Conservation (phyloP, 768 basidiomycete species). For the Rhodotorula paludigena region DNA sequence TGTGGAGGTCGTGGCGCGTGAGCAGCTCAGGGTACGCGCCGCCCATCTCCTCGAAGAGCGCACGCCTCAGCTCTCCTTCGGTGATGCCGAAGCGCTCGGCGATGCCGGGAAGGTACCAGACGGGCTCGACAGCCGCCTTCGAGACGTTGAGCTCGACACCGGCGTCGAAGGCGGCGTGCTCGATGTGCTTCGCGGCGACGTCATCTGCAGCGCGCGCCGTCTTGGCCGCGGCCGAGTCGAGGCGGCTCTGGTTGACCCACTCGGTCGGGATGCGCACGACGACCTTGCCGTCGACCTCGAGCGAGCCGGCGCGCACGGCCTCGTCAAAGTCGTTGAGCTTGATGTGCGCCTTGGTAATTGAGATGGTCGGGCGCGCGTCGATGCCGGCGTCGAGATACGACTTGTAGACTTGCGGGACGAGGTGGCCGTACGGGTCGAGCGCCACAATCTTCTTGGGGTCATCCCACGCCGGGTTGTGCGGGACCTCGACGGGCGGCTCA, state of each 20-base stretch:
- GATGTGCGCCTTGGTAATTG: slow-evolving; percentile 83
- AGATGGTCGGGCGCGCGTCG: slow-evolving; percentile 86
- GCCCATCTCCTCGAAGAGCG: slow-evolving; percentile 91
- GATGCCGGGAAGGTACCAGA: slow-evolving; percentile 87
- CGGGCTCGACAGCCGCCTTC: slow-evolving; percentile 93
- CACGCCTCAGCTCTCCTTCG: slow-evolving; percentile 76
- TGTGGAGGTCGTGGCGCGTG: slow-evolving; percentile 82
- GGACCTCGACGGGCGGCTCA: slow-evolving; percentile 75
- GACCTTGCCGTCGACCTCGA: slow-evolving; percentile 74
- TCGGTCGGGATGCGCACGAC: slow-evolving; percentile 65
- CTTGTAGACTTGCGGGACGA: slow-evolving; percentile 68
- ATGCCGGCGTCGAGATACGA: slow-evolving; percentile 61
- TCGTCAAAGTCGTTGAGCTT: slow-evolving; percentile 92
- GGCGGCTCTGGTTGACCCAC: slow-evolving; percentile 36
- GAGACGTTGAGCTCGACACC: slow-evolving; percentile 83
- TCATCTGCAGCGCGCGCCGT: slow-evolving; percentile 54
- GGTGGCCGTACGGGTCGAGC: slow-evolving; percentile 89
- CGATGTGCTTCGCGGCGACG: slow-evolving; percentile 28
- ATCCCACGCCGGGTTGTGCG: slow-evolving; percentile 70
- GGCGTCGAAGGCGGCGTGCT: slow-evolving; percentile 47
- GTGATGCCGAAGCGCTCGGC: slow-evolving; percentile 73
- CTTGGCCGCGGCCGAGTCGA: slow-evolving; percentile 58
- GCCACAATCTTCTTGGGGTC: slow-evolving; percentile 76
- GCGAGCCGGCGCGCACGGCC: slow-evolving; percentile 63
- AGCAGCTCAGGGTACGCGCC: slow-evolving; percentile 77